Evolutionary conservation across 306 rosid species (phyloP), one percentile per base, ranked within the genome.

Genomic region (Prunus padus): DNA sequence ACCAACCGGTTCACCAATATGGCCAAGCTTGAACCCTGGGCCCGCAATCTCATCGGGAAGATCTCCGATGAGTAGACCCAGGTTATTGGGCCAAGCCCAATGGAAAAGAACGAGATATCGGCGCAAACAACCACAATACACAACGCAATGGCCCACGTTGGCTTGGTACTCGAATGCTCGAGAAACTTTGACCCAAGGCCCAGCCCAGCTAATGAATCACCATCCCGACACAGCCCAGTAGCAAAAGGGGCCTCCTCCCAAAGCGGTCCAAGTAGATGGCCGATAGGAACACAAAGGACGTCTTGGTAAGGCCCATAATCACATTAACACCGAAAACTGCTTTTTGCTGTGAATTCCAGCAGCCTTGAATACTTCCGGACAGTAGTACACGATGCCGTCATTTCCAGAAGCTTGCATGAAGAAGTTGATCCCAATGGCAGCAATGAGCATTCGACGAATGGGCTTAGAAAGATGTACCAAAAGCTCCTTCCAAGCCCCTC

Each of bases 351-450:
- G 84, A 68, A 93, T 84, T 46, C 97, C 98, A 4, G 96, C 93
- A 9, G 88, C 88, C 52, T 47, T 84, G 57, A 93, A 91, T n/a
- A 93, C 93, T 52, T 89, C 88, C 0, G 97, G 95, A 37, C 86
- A 75, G 45, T 93, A 90, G 23, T 90, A 93, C n/a, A 93, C 81
- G n/a, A 93, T 96, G 55, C 92, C 98, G 82, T 93, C 97, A 83
- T 93, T 93, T 61, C 97, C 98, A 13, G 96, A 90, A 47, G 98
- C 98, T 72, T 93, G 97, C 98, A 93, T 93, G 79, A 93, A 93
- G 64, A 93, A 91, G 67, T 93, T 90, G 44, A 93, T 85, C 40
- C 97, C 98, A 31, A 93, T 73, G 2, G 96, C 95, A 2, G 93
- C 88, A 13, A 90, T 61, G 3, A 93, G 83, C 79, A 89, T 91